Conservation (phyloP, 805 yeast species). For the Lipomyces chichibuensis region DNA sequence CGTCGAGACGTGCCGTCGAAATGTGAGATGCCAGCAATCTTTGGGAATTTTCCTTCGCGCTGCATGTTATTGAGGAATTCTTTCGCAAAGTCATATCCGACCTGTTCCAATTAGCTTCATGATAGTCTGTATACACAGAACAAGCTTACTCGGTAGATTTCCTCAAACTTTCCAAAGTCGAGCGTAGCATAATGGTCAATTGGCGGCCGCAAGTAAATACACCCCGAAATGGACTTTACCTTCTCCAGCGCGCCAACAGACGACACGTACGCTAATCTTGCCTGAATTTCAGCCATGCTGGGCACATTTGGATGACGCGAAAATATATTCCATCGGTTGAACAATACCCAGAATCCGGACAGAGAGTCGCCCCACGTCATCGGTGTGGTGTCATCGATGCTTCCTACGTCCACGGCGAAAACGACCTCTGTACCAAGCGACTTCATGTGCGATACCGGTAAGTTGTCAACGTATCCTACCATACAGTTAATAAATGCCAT, state of each 20-base stretch:
- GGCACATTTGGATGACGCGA: conserved; percentile 87
- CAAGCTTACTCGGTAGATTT: conserved; percentile 77
- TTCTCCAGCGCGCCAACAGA: conserved; percentile 89
- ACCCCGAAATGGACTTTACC: conserved; percentile 84
- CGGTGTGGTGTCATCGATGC: conserved; percentile 87
- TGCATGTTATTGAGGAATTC: conserved; percentile 57
- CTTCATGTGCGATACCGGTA: conserved; percentile 90
- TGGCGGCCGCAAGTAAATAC: conserved; percentile 88
- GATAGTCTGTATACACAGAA: not conserved
- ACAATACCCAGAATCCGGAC: conserved; percentile 82
- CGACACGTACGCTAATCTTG: conserved; percentile 90
- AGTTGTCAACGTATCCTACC: conserved; percentile 85
- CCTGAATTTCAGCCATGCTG: conserved; percentile 91
- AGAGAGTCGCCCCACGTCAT: conserved; percentile 90
- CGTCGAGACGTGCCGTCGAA: conserved; percentile 5
- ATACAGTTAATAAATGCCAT: not conserved
- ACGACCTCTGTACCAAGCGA: conserved; percentile 78
- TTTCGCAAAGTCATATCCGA: conserved; percentile 63
- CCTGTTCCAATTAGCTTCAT: not conserved
- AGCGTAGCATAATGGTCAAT: conserved; percentile 88
- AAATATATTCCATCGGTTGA: conserved; percentile 88
- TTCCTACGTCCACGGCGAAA: conserved; percentile 95
- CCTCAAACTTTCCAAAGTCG: conserved; percentile 90
- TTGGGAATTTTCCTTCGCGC: conserved; percentile 59
- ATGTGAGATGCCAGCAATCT: conserved; percentile 55